Percentiles rank a stretch among this genome's conserved stretches.
Evolutionary conservation across 208 protist species (phyloP).

Genomic region (Leptomonas pyrrhocoris): DNA sequence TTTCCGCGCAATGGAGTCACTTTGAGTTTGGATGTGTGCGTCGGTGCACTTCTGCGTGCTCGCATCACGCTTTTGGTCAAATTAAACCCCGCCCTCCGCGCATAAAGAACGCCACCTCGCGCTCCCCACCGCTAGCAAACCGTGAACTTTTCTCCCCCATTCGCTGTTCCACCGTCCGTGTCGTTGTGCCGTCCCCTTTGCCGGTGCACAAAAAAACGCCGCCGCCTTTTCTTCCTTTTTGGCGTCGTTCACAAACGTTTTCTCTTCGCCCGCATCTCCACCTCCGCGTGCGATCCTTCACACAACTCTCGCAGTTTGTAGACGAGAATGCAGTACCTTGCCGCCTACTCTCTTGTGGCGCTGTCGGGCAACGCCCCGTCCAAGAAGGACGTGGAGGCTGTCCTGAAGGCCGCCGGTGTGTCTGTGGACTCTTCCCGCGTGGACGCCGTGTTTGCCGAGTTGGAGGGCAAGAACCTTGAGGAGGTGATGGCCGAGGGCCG

Average conservation of each 20-base stretch:
- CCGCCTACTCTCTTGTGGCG: constrained; percentile 90
- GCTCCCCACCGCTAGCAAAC: no score
- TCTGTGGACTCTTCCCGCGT: constrained; percentile 75
- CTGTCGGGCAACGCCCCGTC: constrained; percentile 86
- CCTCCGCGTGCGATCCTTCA: no score
- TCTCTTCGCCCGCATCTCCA: constrained; percentile 17
- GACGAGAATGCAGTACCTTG: constrained; percentile 90
- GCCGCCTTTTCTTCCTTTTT: constrained; percentile 15
- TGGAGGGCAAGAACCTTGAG: constrained; percentile 93
- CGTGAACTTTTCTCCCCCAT: no score
- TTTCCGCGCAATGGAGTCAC: no score
- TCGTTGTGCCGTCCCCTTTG: not conserved
- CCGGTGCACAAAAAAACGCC: not conserved
- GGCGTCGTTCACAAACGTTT: constrained; percentile 1
- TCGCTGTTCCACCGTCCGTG: no score
- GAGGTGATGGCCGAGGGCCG: constrained; percentile 84
- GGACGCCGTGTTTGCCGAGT: constrained; percentile 70
- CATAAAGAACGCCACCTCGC: no score
- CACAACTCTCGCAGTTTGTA: not conserved
- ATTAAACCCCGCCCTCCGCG: no score
- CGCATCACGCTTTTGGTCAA: no score
- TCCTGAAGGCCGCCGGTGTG: constrained; percentile 89
- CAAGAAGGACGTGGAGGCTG: constrained; percentile 84
- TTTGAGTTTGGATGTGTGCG: no score
- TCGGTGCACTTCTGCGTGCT: no score